Conservation (phyloP, 169 alveolate genomes). For the Plasmodium yoelii region DNA sequence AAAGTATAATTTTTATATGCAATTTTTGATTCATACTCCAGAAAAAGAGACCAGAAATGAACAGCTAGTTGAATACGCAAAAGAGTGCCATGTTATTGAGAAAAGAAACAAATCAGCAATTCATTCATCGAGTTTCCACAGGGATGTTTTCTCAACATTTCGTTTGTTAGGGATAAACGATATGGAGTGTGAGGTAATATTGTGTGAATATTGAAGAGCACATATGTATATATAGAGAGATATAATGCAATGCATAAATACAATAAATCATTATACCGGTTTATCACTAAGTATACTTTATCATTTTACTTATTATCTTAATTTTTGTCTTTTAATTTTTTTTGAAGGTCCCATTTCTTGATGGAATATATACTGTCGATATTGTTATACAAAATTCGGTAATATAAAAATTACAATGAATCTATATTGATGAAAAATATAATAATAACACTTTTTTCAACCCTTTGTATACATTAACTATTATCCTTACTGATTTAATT, state of each 20-base stretch:
- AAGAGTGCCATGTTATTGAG: constrained; percentile 12
- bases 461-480: not conserved
- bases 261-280: not conserved
- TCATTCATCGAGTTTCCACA: constrained; percentile 55
- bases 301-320: not conserved
- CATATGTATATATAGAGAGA: too few relatives aligned
- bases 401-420: not conserved
- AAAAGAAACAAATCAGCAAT: not conserved
- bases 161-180: constrained; percentile 27
- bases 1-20: constrained; percentile 29
- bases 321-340: not conserved
- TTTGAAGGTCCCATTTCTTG: constrained; percentile 66
- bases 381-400: constrained; percentile 52
- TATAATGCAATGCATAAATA: not conserved
- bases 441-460: not conserved
- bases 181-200: constrained; percentile 53
- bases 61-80: constrained; percentile 34
- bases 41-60: constrained; percentile 14
- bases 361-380: constrained; percentile 68
- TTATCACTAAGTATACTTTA: not conserved
- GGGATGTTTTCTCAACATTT: constrained; percentile 42
- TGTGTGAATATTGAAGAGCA: too few relatives aligned
- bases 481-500: not conserved
- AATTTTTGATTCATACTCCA: constrained; percentile 3
- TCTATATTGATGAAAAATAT: not conserved